A percentile compares a stretch with the other conserved stretches of the same genome.
These are phyloP conservation scores for Tuber brumale DNA, from an alignment of 495 filamentous ascomycete genomes.

Conservation along the genomic window DNA sequence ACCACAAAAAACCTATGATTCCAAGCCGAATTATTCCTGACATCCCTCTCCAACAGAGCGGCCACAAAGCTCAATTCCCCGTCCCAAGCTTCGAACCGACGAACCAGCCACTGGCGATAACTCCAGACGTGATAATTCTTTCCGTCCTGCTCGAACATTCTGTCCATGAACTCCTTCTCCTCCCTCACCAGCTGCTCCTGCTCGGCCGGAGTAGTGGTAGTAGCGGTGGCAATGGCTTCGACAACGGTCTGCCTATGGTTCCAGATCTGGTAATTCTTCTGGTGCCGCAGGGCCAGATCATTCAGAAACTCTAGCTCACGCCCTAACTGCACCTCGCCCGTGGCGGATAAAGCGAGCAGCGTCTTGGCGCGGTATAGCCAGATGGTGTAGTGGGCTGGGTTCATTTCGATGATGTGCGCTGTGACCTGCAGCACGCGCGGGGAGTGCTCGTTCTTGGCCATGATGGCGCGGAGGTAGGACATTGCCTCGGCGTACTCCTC, in stretches of 20 bases:
- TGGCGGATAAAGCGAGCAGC: conserved; percentile 56
- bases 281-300: conserved; percentile 65
- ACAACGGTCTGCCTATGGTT: conserved; percentile 67
- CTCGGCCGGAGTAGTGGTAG: background rate
- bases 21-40: conserved; percentile 95
- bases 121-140: conserved; percentile 99
- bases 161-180: conserved; percentile 67
- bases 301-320: conserved; percentile 83
- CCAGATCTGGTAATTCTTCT: conserved; percentile 99
- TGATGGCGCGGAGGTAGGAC: conserved; percentile 86
- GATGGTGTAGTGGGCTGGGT: conserved; percentile 95
- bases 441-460: conserved; percentile 78
- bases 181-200: conserved; percentile 56
- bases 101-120: conserved; percentile 86
- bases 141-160: conserved; percentile 76
- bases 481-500: conserved; percentile 79
- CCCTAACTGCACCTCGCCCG: conserved; percentile 49
- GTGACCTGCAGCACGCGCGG: conserved; percentile 75
- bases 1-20: conserved; percentile 90
- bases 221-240: background rate
- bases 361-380: conserved; percentile 89
- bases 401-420: conserved; percentile 79
- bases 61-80: conserved; percentile 66
- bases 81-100: conserved; percentile 69
- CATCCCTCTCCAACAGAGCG: conserved; percentile 62